phyloP scores from a whole-genome alignment of 371 early-diverging fungal species.

The Lichtheimia ornata region DNA sequence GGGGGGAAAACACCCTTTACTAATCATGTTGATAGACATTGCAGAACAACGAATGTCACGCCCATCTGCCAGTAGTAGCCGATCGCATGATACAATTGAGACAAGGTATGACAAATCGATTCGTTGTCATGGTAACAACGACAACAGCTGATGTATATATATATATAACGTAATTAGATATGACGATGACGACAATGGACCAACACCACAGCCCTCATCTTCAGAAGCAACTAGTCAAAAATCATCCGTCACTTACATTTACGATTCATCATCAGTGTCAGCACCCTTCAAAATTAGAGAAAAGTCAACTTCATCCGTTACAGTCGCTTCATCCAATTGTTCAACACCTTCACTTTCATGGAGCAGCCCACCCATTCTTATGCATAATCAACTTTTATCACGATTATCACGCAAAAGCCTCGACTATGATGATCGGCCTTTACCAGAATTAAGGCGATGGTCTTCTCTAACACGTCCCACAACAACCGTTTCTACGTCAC shows the following conservation, averaged over 20 bases:
- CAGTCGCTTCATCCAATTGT: constrained; percentile 28
- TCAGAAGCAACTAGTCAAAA: constrained; percentile 27
- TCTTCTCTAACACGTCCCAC: neutral
- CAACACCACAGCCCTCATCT: constrained; percentile 17
- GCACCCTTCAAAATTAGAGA: constrained; percentile 43
- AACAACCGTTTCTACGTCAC: neutral
- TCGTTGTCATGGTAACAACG: constrained; percentile 1
- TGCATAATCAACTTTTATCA: constrained; percentile 18
- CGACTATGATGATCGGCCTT: constrained; percentile 6
- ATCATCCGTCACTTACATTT: constrained; percentile 39
- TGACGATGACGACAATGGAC: constrained; percentile 16
- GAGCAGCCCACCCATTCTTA: constrained; percentile 28
- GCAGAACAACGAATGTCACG: constrained; percentile 6
- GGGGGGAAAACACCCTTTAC: neutral
- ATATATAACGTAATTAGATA: neutral
- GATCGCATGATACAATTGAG: constrained; percentile 4
- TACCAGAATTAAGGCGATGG: constrained; percentile 4
- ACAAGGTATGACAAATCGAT: constrained; percentile 7
- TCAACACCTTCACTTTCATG: constrained; percentile 32
- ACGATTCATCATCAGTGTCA: constrained; percentile 31
- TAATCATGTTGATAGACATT: neutral
- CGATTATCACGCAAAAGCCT: constrained; percentile 13
- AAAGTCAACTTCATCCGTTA: constrained; percentile 39
- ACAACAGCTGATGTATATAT: neutral
- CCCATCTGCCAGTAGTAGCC: neutral